Base-by-base conservation (phyloP, 768 basidiomycete species). In the Grammothele lineata region DNA sequence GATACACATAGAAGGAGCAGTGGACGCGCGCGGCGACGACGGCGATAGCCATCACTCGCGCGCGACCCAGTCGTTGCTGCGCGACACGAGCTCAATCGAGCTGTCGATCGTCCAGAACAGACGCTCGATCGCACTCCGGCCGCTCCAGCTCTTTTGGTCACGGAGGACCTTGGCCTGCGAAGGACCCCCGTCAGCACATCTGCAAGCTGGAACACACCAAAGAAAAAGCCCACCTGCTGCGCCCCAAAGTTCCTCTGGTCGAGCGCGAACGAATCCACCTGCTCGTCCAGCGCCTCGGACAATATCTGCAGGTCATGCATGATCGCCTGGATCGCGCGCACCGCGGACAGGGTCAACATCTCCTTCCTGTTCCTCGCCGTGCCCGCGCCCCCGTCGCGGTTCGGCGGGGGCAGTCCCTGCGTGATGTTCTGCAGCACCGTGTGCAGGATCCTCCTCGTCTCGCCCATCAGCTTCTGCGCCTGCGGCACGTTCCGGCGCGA, bases 181-280 rank as follows among this genome's bases (percentile, higher is more conserved):
- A 43, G 14, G 45, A 30, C n/a, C n/a, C n/a, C n/a, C n/a, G n/a
- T n/a, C n/a, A n/a, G n/a, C n/a, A n/a, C n/a, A n/a, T n/a, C n/a
- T n/a, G n/a, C n/a, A n/a, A n/a, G n/a, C n/a, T 7, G 15, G 21
- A 27, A 23, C 12, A 25, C 11, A 50, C 17, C 18, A 9, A 26
- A 32, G n/a, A 38, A 44, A 23, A 43, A 9, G 66, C 72, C 47
- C 53, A 92, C 92, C 83, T 96, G 96, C 64, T 99, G 96, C 47
- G 96, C 94, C 45, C 92, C 93, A 66, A 92, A 93, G 66, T 96
- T 96, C 46, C 94, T 77, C 61, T 93, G 88, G 65, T 94, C 92
- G 61, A 89, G 84, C 25, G 89, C 92, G 69, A 99, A 99, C 66
- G 89, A 59, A 48, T 92, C 92, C 8, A 89, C 82, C 57, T 93